phyloP scores from a whole-genome alignment of 2,329 filamentous ascomycete genomes.

The Botrytis paeoniae region DNA sequence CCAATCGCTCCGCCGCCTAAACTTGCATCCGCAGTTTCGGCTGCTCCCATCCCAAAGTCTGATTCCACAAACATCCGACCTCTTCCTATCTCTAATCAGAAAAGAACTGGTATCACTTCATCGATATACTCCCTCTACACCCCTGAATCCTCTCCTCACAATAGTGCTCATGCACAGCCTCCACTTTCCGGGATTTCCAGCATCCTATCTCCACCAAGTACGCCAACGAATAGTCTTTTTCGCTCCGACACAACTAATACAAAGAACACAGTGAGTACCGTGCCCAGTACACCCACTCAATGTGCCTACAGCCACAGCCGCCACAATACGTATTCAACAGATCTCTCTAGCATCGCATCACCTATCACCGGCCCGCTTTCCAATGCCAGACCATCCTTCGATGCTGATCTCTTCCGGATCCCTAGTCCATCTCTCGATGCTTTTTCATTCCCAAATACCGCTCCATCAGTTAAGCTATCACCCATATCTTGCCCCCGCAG shows the following conservation, averaged over 20 bases:
- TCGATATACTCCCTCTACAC: not conserved
- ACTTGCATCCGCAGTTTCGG: not conserved
- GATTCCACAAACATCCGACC: not conserved
- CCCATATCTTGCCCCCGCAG: not conserved
- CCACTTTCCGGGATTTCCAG: not conserved
- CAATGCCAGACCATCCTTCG: not conserved
- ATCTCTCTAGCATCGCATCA: not conserved
- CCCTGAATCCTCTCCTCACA: not conserved
- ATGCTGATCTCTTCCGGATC: not conserved
- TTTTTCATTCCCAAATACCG: not conserved
- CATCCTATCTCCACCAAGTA: slow-evolving; percentile 1
- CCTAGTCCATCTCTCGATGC: not conserved
- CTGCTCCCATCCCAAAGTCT: not conserved
- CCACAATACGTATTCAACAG: not conserved
- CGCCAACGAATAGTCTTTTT: not conserved
- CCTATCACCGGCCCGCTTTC: too few species aligned
- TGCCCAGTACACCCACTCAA: not conserved
- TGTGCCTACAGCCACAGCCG: not conserved
- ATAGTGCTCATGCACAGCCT: not conserved
- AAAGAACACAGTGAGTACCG: not conserved
- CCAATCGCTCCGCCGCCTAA: not conserved
- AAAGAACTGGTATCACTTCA: not conserved
- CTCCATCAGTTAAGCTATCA: not conserved
- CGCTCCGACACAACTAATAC: not conserved
- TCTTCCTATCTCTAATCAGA: not conserved